Conservation (phyloP, 176 grass and related monocot species). For the Canna indica region DNA sequence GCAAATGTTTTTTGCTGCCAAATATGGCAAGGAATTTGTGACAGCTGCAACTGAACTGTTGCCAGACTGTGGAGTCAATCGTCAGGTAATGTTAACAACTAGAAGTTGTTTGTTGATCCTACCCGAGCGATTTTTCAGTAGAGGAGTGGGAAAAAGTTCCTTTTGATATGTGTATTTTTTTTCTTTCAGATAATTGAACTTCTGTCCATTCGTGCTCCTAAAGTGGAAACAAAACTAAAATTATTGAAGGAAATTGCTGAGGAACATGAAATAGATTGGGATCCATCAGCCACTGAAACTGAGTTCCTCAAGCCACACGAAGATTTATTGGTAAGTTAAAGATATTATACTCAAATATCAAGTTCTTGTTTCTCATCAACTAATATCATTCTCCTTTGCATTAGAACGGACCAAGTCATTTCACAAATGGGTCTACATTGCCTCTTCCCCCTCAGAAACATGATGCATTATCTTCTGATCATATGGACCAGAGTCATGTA, state of each 20-base stretch:
- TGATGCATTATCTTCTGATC: conserved; percentile 26
- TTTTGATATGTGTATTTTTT: neutral
- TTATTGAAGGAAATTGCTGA: conserved; percentile 95
- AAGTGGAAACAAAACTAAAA: conserved; percentile 69
- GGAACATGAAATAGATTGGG: conserved; percentile 94
- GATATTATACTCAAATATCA: conserved; percentile 3
- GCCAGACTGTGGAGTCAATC: conserved; percentile 93
- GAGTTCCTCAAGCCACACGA: conserved; percentile 85
- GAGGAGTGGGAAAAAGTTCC: neutral
- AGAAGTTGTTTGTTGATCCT: neutral
- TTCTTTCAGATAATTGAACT: conserved; percentile 84
- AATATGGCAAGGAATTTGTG: conserved; percentile 96
- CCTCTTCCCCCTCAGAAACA: conserved; percentile 74
- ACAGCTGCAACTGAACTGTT: conserved; percentile 63
- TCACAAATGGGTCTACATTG: conserved; percentile 41
- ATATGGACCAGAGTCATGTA: conserved; percentile 28
- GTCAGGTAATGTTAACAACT: conserved; percentile 44
- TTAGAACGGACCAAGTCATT: conserved; percentile 84
- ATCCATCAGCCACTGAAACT: conserved; percentile 67
- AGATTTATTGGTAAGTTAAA: conserved; percentile 73
- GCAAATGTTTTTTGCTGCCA: conserved; percentile 81
- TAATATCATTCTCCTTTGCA: conserved; percentile 15
- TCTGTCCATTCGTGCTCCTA: conserved; percentile 74
- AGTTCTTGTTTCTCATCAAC: conserved; percentile 6
- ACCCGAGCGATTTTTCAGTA: neutral